Evolutionary conservation across 805 yeast genomes (phyloP), one percentile per base, ranked within the genome.

Genomic region (Candida glaebosa): DNA sequence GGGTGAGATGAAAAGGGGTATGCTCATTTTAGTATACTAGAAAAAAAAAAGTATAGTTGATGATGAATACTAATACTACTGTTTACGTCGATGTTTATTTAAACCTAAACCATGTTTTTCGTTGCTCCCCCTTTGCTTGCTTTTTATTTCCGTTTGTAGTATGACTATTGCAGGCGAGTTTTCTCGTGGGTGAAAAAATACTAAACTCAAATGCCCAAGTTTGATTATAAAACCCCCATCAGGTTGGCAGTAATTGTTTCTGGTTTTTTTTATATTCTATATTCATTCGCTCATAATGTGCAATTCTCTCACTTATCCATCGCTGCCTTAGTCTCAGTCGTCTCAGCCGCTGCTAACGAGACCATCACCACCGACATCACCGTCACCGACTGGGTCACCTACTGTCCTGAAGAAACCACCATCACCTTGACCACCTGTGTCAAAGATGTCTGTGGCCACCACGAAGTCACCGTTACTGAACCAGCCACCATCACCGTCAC

Each of bases 401-500:
- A 82, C 84, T 86, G 95, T 69, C 95, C 95, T 63, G 69, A 58
- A 49, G 67, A 95, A 39, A 87, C 95, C 54, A 84, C 91, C 60
- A 76, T 79, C 79, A 79, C 84, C 51, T 75, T 80, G 61, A 80
- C 79, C 71, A 73, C 73, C 68, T 46, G 49, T 28, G 26, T 40
- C 19, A 25, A 39, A 18, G 32, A 41, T 12, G 34, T 37, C 18
- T 49, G 52, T 42, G 20, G 36, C 22, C 49, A 49, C 9, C 57
- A 57, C 58, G 81, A 87, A 54, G 72, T 76, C 75, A 76, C 82
- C 48, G 88, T 83, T 60, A 79, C 90, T 47, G 82, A 65, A 56
- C 81, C 91, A 47, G 84, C 91, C 64, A 86, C 95, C 53, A 66
- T 87, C 57, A 86, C 93, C 64, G 76, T 86, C 78, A 84, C 95